These are phyloP conservation scores for Cryptococcus jaspeensis DNA, from an alignment of 1,284 basidiomycete species.

Conservation along the genomic window DNA sequence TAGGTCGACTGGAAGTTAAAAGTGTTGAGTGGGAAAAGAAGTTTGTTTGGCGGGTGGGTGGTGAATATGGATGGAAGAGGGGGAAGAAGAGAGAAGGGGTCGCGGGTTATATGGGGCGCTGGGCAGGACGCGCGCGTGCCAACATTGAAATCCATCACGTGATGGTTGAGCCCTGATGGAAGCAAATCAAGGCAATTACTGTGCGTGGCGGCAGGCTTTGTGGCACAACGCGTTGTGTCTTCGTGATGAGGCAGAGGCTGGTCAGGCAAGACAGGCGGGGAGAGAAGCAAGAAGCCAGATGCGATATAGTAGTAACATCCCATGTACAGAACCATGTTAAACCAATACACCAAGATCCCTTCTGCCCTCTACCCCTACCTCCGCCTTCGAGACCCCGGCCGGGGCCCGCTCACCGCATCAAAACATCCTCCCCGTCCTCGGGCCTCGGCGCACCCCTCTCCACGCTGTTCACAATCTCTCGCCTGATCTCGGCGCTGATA, in stretches of 20 bases:
- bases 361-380: neutral
- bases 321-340: neutral
- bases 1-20: neutral
- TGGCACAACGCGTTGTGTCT: neutral
- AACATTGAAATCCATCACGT: neutral
- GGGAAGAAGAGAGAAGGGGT: conserved; percentile 5
- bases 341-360: neutral
- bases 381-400: too few species aligned
- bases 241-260: neutral
- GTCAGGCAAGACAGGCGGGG: neutral
- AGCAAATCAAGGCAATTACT: neutral
- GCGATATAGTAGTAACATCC: neutral
- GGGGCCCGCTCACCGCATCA: conserved; percentile 35
- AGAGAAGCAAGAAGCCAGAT: neutral
- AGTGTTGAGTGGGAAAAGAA: conserved; percentile 4
- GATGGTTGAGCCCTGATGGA: neutral
- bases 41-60: conserved; percentile 6
- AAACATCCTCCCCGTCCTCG: conserved; percentile 44
- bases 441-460: conserved; percentile 54
- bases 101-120: neutral
- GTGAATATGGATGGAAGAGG: conserved; percentile 3
- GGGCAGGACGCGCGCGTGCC: neutral
- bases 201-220: neutral
- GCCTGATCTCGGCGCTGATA: conserved; percentile 84
- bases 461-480: conserved; percentile 64